Evolutionary conservation across 768 basidiomycete genomes (phyloP), one percentile per base, ranked within the genome.

Genomic region (Tylopilus sp.): DNA sequence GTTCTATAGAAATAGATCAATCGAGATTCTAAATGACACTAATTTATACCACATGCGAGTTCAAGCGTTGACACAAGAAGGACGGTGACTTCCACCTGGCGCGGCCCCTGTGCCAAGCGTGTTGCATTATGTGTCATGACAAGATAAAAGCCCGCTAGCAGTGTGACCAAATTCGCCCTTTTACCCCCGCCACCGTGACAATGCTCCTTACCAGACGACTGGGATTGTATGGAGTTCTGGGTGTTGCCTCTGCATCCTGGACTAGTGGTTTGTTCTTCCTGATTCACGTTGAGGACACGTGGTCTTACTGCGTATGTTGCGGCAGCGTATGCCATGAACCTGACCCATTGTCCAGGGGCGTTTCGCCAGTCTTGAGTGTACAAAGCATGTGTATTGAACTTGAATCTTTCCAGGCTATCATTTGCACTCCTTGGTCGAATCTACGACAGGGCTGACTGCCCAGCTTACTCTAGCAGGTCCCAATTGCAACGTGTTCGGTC

Each of bases 401-500:
- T 26, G 11, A 3, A 11, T 47, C 21, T 52, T 52, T 2, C 30
- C 28, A 81, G 86, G 85, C 9, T 88, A 86, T 57, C 65, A 68
- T 6, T 64, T 88, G 20, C 52, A 60, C 8, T 69, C 68, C 1
- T 54, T 86, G 9, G 47, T 63, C 17, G 68, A 79, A 52, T 78
- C 69, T 3, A 50, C 55, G 11, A 69, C 57, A 13, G 83, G 84
- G 11, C 69, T 87, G 33, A 75, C 71, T 0, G 85, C 83, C 21
- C 70, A 73, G 22, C 71, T 88, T 8, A 61, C 60, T 35, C 72
- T 88, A 6, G 74, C 77, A 4, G 84, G 83, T 0, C 40, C 69
- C 11, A 72, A 75, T 7, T 88, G 86, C 64, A 77, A 86, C 57
- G 81, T 79, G 5, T 87, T 84, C 50, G 84, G 85, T 6, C 64